These are phyloP conservation scores for Aureobasidium sp. DNA, from an alignment of 2,329 filamentous ascomycete species.

Conservation along the genomic window DNA sequence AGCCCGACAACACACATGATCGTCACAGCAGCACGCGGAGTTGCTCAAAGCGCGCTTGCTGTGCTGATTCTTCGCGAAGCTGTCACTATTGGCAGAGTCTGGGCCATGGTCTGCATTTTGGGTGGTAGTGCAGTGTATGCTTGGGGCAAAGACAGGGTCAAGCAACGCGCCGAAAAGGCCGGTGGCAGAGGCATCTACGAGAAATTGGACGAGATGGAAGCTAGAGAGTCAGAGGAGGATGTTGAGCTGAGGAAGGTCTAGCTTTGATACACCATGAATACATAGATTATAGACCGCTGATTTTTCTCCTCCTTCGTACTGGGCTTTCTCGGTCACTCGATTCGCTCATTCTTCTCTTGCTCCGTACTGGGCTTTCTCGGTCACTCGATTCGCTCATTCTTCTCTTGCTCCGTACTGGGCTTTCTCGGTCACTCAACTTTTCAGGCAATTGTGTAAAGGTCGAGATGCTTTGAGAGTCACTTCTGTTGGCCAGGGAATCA, in stretches of 20 bases:
- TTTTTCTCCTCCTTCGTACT: neutral
- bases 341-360: too few relatives aligned
- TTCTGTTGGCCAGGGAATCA: too few relatives aligned
- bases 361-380: too few relatives aligned
- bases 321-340: too few relatives aligned
- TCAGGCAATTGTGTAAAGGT: too few relatives aligned
- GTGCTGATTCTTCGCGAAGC: slow-evolving; percentile 5
- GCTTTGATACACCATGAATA: neutral
- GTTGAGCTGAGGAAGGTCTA: neutral
- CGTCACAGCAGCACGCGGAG: slow-evolving; percentile 4
- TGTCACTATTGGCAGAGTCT: slow-evolving; percentile 1
- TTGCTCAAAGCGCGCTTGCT: slow-evolving; percentile 3
- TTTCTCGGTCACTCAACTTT: too few relatives aligned
- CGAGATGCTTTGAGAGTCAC: too few relatives aligned
- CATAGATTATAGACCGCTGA: neutral
- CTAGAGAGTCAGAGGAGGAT: neutral
- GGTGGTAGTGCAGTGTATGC: slow-evolving; percentile 9
- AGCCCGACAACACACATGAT: slow-evolving; percentile 10
- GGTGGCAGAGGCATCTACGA: slow-evolving; percentile 4
- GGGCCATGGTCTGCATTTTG: slow-evolving; percentile 6
- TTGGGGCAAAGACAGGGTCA: slow-evolving; percentile 8
- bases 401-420: too few relatives aligned
- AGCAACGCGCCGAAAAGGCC: neutral
- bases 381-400: too few relatives aligned
- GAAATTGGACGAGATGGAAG: neutral